A percentile compares a stretch with the other conserved stretches of the same genome.
Evolutionary conservation across 306 rosid species (phyloP).

Genomic region (Gastrolobium villosum): DNA sequence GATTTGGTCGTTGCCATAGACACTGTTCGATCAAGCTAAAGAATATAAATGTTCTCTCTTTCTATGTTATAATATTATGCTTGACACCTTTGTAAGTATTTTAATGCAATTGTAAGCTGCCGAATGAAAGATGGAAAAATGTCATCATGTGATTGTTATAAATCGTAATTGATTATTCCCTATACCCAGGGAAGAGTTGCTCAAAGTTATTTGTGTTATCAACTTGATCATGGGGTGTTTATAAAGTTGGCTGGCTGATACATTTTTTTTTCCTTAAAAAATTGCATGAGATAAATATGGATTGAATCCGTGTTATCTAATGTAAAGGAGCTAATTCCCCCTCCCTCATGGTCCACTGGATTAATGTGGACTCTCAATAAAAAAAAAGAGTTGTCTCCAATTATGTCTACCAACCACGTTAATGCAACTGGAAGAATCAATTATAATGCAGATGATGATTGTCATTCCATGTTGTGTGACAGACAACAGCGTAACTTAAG

Average conservation of each 20-base stretch:
- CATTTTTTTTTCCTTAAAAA: not conserved
- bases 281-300: not conserved
- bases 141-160: slow-evolving; percentile 31
- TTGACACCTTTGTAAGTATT: slow-evolving; percentile 54
- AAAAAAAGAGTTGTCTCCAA: slow-evolving; percentile 7
- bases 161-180: slow-evolving; percentile 28
- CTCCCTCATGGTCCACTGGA: not conserved
- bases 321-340: too few relatives aligned
- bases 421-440: not conserved
- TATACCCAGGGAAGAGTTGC: not conserved
- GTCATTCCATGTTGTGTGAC: not conserved
- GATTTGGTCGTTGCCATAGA: slow-evolving; percentile 89
- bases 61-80: slow-evolving; percentile 40
- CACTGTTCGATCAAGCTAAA: slow-evolving; percentile 68
- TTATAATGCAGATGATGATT: not conserved
- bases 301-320: not conserved
- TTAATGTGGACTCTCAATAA: not conserved
- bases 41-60: slow-evolving; percentile 14
- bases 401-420: not conserved
- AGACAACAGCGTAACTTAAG: too few relatives aligned
- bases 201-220: slow-evolving; percentile 38
- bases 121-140: slow-evolving; percentile 46
- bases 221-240: slow-evolving; percentile 7
- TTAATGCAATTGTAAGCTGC: slow-evolving; percentile 45
- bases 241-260: not conserved